Percentiles rank a stretch among this genome's conserved stretches.
Conservation (phyloP, 768 basidiomycete genomes). For the Amanita pseudoporphyria region DNA sequence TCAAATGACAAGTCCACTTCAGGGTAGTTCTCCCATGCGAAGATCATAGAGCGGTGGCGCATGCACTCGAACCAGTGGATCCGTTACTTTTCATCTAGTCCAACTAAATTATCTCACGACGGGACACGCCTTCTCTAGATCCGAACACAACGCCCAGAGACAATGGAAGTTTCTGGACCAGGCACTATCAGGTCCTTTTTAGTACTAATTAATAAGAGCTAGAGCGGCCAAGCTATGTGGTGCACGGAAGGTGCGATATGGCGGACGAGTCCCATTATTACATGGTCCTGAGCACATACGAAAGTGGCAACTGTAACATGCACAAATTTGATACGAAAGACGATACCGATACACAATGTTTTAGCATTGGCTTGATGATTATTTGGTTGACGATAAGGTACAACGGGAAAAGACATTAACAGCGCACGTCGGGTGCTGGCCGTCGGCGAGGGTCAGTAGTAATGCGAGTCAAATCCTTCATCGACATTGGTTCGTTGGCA, state of each 20-base stretch:
- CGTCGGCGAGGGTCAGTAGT: conserved; percentile 7
- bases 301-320: neutral
- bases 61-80: neutral
- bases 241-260: neutral
- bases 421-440: neutral
- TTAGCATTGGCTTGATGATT: no score
- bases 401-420: neutral
- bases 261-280: neutral
- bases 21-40: neutral
- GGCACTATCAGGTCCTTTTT: no score
- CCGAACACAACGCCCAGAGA: neutral
- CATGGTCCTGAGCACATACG: neutral
- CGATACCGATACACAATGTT: neutral
- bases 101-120: neutral
- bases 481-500: conserved; percentile 5
- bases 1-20: neutral
- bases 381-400: neutral
- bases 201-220: neutral
- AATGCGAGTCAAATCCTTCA: neutral
- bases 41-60: neutral
- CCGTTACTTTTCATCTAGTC: neutral
- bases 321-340: neutral
- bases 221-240: neutral
- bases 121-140: neutral
- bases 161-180: no score